phyloP scores from a whole-genome alignment of 208 protist species.

The Angomonas desouzai region DNA sequence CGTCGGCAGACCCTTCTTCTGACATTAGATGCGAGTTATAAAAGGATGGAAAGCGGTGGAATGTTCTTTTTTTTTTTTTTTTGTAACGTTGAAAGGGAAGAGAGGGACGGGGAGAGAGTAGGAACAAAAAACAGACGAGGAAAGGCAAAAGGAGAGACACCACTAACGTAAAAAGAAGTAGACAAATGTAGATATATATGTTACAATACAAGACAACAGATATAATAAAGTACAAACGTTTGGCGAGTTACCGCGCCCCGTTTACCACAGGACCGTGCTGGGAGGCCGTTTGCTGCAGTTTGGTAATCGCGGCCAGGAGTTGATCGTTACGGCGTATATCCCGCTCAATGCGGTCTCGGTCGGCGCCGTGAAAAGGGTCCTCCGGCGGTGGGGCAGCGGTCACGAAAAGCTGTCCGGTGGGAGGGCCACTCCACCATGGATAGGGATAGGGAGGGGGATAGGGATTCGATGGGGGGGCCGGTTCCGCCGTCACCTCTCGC shows the following conservation, averaged over 20 bases:
- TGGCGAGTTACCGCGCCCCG: too few relatives aligned
- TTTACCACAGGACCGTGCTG: constrained; percentile 15
- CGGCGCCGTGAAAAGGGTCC: too few relatives aligned
- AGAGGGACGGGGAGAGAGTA: too few relatives aligned
- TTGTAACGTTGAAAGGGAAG: too few relatives aligned
- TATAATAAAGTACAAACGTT: too few relatives aligned
- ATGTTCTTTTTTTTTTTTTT: too few relatives aligned
- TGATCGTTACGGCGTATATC: constrained; percentile 67
- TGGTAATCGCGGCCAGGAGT: constrained; percentile 58
- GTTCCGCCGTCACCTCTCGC: too few relatives aligned
- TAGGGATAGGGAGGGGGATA: not conserved
- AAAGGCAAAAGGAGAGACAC: too few relatives aligned
- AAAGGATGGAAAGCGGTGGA: too few relatives aligned
- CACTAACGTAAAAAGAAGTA: not conserved
- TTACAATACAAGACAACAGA: too few relatives aligned
- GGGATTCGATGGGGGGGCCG: not conserved
- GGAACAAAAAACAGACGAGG: not conserved
- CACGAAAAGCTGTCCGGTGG: not conserved
- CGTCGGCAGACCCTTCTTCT: not conserved
- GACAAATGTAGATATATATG: not conserved
- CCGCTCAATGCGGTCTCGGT: constrained; percentile 44
- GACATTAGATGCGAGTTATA: too few relatives aligned
- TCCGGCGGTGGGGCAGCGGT: too few relatives aligned
- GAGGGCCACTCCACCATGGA: not conserved
- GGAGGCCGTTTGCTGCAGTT: constrained; percentile 54